phyloP scores from a whole-genome alignment of 331 rosid genomes.

The Quercus phellos region DNA sequence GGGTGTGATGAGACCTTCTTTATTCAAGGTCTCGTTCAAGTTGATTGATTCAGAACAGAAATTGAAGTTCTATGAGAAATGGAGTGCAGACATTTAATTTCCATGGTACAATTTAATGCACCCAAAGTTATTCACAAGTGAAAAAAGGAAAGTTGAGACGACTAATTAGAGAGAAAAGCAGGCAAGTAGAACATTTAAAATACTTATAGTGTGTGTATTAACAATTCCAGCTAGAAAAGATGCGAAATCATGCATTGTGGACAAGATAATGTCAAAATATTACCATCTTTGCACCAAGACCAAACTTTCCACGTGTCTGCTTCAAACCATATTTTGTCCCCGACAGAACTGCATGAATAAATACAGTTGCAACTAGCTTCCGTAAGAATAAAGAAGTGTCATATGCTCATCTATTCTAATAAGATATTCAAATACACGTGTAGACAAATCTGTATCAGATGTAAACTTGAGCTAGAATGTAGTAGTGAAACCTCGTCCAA shows the following conservation, averaged over 20 bases:
- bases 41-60: neutral
- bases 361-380: constrained; percentile 21
- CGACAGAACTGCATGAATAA: constrained; percentile 63
- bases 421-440: neutral
- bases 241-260: constrained; percentile 9
- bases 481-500: constrained; percentile 80
- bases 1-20: neutral
- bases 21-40: neutral
- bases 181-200: neutral
- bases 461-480: constrained; percentile 19
- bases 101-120: neutral
- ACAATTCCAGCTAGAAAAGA: neutral
- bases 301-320: constrained; percentile 97
- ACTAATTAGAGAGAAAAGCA: neutral
- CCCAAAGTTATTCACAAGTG: neutral
- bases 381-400: constrained; percentile 6
- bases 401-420: neutral
- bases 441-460: constrained; percentile 8
- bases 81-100: neutral
- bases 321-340: constrained; percentile 96
- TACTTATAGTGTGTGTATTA: neutral
- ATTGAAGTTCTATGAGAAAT: neutral
- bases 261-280: constrained; percentile 1
- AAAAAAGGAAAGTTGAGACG: neutral
- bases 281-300: constrained; percentile 99